These are phyloP conservation scores for Bolboschoenoplectus hybrid DNA, from an alignment of 202 grass and related monocot genomes.

Conservation along the genomic window DNA sequence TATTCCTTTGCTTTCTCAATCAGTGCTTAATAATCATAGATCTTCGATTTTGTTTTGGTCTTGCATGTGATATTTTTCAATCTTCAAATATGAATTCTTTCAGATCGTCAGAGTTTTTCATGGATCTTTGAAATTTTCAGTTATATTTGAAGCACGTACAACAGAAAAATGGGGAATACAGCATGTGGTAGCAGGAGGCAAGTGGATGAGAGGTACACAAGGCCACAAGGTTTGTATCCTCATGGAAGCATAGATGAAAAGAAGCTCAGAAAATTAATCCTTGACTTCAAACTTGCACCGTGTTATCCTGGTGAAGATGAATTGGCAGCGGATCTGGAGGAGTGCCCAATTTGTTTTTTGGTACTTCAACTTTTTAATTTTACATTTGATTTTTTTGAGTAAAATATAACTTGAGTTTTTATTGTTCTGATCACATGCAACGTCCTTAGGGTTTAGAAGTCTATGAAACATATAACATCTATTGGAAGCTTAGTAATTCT, in stretches of 20 bases:
- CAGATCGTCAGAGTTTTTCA: not conserved
- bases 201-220: conserved; percentile 82
- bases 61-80: not conserved
- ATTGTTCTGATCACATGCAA: conserved; percentile 6
- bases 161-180: conserved; percentile 71
- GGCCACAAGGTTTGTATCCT: conserved; percentile 86
- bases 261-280: conserved; percentile 79
- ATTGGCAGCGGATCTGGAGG: conserved; percentile 59
- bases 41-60: not conserved
- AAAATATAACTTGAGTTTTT: not conserved
- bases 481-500: not conserved
- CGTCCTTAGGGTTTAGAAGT: not conserved
- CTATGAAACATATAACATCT: not conserved
- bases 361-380: conserved; percentile 29
- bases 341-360: conserved; percentile 96
- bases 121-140: conserved; percentile 38
- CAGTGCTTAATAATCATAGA: not conserved
- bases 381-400: not conserved
- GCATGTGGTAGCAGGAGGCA: conserved; percentile 55
- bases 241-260: conserved; percentile 75
- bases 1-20: not conserved
- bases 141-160: conserved; percentile 3
- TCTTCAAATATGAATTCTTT: not conserved
- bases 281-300: conserved; percentile 83
- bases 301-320: conserved; percentile 75